These are phyloP conservation scores for Neolecta irregularis DNA, from an alignment of 1,139 yeast species.

Conservation along the genomic window DNA sequence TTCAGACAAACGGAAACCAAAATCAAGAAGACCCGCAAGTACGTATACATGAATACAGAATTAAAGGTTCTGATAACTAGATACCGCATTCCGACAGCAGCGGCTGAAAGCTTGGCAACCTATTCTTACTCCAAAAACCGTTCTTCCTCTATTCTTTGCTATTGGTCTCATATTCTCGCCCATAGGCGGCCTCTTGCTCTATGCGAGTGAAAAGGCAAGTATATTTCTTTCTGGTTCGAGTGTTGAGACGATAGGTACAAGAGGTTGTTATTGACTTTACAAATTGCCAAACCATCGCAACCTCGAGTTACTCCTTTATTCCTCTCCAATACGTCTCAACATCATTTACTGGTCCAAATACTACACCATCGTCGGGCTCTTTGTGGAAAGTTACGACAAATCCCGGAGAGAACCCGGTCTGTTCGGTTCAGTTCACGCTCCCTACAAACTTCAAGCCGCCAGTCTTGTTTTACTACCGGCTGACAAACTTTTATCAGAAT, in stretches of 20 bases:
- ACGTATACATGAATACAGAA: slow-evolving; percentile 1
- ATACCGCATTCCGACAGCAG: slow-evolving; percentile 34
- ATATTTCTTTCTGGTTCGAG: background rate
- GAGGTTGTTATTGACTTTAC: slow-evolving; percentile 73
- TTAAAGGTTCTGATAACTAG: slow-evolving; percentile 13
- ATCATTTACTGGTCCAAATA: slow-evolving; percentile 16
- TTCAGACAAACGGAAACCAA: slow-evolving; percentile 13
- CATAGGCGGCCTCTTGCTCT: slow-evolving; percentile 79
- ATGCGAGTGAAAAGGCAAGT: slow-evolving; percentile 41
- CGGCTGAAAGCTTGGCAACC: slow-evolving; percentile 45
- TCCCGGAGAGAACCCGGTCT: slow-evolving; percentile 29
- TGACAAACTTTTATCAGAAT: slow-evolving; percentile 76
- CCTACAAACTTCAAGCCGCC: slow-evolving; percentile 64
- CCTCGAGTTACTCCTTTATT: slow-evolving; percentile 34
- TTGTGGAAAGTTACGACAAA: slow-evolving; percentile 7
- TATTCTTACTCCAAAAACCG: slow-evolving; percentile 78
- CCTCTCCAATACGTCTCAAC: slow-evolving; percentile 27
- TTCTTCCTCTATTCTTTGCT: slow-evolving; percentile 59
- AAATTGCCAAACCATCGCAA: slow-evolving; percentile 51
- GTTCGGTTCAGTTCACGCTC: slow-evolving; percentile 63
- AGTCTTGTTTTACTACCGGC: slow-evolving; percentile 60
- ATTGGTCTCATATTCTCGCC: slow-evolving; percentile 80
- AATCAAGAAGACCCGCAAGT: slow-evolving; percentile 15
- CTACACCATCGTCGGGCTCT: slow-evolving; percentile 9
- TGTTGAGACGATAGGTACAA: slow-evolving; percentile 31